Conservation (phyloP, 2,329 filamentous ascomycete genomes). For the Madurella mycetomatis region DNA sequence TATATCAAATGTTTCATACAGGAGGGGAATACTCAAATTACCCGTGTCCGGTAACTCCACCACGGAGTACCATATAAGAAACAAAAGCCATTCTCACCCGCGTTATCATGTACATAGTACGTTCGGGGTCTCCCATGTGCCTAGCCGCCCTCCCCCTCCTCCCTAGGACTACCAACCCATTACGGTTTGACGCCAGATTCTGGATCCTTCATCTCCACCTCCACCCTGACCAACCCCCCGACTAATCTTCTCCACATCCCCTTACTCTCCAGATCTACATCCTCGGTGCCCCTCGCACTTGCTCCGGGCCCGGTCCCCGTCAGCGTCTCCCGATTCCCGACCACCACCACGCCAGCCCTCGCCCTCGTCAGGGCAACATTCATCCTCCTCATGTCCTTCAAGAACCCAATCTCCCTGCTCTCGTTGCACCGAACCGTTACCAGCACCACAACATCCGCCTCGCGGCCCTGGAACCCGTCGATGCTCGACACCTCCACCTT, state of each 20-base stretch:
- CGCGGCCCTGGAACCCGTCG: constrained; percentile 41
- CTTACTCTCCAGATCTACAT: background rate
- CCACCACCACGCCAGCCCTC: constrained; percentile 9
- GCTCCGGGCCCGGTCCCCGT: constrained; percentile 6
- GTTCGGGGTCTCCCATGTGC: no score
- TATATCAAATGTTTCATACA: no score
- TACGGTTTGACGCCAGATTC: no score
- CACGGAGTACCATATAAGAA: no score
- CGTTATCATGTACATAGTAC: no score
- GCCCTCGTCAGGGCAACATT: constrained; percentile 17
- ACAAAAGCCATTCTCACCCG: no score
- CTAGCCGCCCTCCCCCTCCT: no score
- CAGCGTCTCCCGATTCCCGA: constrained; percentile 27
- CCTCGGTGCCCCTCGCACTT: background rate
- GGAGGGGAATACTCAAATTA: no score
- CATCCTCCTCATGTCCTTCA: constrained; percentile 34
- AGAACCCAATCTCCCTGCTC: constrained; percentile 35
- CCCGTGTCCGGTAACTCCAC: no score
- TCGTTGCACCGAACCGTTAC: constrained; percentile 40
- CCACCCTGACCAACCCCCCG: background rate
- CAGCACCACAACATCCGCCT: constrained; percentile 41
- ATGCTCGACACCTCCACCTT: constrained; percentile 37
- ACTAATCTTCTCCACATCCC: constrained; percentile 11
- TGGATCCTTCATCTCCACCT: background rate
- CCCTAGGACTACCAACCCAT: no score